These are phyloP conservation scores for Nepenthes gracilis DNA, from an alignment of 148 eudicot genomes.

Conservation along the genomic window DNA sequence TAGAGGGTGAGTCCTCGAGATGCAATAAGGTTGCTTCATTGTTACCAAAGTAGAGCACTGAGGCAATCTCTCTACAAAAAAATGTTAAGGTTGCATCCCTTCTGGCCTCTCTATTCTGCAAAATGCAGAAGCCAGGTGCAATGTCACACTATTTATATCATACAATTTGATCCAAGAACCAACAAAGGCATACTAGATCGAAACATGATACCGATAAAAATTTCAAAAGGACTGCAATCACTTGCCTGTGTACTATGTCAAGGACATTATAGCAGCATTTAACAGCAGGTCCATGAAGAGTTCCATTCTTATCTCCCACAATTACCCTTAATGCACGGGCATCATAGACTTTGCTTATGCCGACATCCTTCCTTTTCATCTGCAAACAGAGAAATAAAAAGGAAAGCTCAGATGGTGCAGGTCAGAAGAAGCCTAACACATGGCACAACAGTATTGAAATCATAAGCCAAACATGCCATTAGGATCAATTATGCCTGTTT, in stretches of 20 bases:
- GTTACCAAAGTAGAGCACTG: no score
- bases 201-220: background rate
- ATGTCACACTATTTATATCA: no score
- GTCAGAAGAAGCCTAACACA: background rate
- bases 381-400: constrained; percentile 11
- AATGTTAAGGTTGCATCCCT: no score
- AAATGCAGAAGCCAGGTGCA: no score
- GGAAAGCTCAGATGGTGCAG: constrained; percentile 2
- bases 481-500: background rate
- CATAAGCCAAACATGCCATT: background rate
- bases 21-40: no score
- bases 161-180: background rate
- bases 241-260: constrained; percentile 69
- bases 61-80: no score
- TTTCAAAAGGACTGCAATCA: background rate
- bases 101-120: no score
- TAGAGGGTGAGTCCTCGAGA: no score
- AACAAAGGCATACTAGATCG: background rate
- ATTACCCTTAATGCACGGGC: constrained; percentile 88
- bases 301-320: constrained; percentile 85
- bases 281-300: constrained; percentile 88
- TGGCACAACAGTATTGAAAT: background rate
- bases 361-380: constrained; percentile 89
- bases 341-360: constrained; percentile 73
- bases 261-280: constrained; percentile 78